phyloP scores from a whole-genome alignment of 257 asterid species.

The Nicotiana tabacum region DNA sequence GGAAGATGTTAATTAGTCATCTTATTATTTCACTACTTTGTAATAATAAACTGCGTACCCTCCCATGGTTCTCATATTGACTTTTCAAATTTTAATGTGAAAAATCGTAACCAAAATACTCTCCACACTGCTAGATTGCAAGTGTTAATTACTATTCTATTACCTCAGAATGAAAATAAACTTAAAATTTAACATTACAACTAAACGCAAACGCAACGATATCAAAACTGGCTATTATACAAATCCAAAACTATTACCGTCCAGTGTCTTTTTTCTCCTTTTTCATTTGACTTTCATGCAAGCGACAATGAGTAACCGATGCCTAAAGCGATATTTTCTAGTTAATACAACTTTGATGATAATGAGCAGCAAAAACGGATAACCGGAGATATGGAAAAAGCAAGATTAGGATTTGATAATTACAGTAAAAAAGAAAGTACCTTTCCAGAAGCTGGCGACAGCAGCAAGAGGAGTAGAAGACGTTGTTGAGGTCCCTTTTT shows the following conservation, averaged over 20 bases:
- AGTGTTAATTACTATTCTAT: background rate
- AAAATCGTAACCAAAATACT: too few relatives aligned
- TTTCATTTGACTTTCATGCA: background rate
- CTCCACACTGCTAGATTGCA: background rate
- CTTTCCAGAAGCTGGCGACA: constrained; percentile 91
- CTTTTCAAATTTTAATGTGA: background rate
- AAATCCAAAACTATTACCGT: background rate
- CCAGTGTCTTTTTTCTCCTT: background rate
- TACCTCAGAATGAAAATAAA: background rate
- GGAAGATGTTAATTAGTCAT: background rate
- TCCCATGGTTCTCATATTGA: background rate
- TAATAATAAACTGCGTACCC: background rate
- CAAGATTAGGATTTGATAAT: background rate
- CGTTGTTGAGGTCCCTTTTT: constrained; percentile 54
- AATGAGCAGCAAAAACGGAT: background rate
- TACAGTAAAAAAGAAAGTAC: constrained; percentile 20
- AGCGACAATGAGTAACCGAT: background rate
- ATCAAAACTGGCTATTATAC: background rate
- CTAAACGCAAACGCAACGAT: background rate
- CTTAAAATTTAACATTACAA: background rate
- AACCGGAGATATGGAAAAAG: background rate
- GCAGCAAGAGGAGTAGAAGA: constrained; percentile 62
- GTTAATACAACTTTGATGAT: background rate
- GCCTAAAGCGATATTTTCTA: background rate
- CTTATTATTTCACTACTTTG: background rate